Evolutionary conservation across 371 early-diverging fungal genomes (phyloP).

Genomic region (Mucor lusitanicus): DNA sequence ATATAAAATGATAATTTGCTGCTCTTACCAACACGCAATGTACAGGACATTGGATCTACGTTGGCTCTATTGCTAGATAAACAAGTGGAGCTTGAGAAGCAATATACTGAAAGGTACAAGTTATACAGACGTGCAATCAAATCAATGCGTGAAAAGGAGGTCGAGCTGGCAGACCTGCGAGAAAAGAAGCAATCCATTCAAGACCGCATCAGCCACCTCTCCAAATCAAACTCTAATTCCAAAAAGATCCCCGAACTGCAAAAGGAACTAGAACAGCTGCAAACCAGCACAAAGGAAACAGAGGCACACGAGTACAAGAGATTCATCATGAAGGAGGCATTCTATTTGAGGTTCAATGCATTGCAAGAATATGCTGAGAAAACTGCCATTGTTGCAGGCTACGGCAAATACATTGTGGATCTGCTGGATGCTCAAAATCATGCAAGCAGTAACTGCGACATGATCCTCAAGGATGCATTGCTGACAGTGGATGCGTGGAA

Average conservation of each 20-base stretch:
- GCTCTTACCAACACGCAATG: too few relatives aligned
- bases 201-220: constrained; percentile 23
- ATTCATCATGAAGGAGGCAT: constrained; percentile 35
- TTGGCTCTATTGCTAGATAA: constrained; percentile 32
- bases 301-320: constrained; percentile 32
- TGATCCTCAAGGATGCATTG: constrained; percentile 18
- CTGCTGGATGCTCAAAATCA: constrained; percentile 24
- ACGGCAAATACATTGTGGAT: constrained; percentile 39
- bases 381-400: constrained; percentile 30
- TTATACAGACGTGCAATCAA: constrained; percentile 36
- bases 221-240: constrained; percentile 23
- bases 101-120: constrained; percentile 26
- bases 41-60: constrained; percentile 38
- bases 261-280: constrained; percentile 12
- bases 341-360: constrained; percentile 40
- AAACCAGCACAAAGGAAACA: constrained; percentile 12
- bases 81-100: constrained; percentile 35
- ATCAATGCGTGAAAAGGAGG: constrained; percentile 32
- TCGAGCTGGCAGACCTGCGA: constrained; percentile 8
- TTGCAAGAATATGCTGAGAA: constrained; percentile 39
- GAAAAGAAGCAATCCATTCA: constrained; percentile 24
- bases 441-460: constrained; percentile 4
- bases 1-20: too few relatives aligned
- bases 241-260: constrained; percentile 28
- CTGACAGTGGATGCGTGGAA: constrained; percentile 19